Conservation (phyloP, 805 yeast genomes). For the Lachancea nothofagi region DNA sequence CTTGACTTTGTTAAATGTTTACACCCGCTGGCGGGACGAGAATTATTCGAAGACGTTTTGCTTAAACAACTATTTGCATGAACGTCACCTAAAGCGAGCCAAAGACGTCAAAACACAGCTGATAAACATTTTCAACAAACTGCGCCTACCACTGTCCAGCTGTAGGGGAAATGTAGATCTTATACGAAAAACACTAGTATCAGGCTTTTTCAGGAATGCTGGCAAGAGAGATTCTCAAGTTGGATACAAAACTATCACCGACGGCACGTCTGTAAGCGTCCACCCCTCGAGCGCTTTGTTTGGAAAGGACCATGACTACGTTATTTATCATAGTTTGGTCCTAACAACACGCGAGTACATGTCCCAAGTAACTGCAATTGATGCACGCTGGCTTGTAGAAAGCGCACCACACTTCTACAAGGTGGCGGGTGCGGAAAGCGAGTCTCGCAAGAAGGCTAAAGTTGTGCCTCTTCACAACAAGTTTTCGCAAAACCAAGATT, state of each 20-base stretch:
- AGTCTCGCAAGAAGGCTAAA: constrained; percentile 51
- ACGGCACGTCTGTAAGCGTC: constrained; percentile 66
- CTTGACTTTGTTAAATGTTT: constrained; percentile 74
- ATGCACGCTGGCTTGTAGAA: constrained; percentile 72
- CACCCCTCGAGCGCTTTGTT: constrained; percentile 83
- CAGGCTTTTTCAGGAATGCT: constrained; percentile 64
- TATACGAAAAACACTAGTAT: constrained; percentile 55
- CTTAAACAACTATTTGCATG: constrained; percentile 61
- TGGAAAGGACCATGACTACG: constrained; percentile 62
- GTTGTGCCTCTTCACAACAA: constrained; percentile 69
- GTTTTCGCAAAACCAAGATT: constrained; percentile 53
- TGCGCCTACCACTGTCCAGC: constrained; percentile 40
- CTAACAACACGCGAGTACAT: constrained; percentile 85
- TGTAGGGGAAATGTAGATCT: constrained; percentile 53
- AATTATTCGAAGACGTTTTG: constrained; percentile 42
- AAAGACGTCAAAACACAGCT: constrained; percentile 77
- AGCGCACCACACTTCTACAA: constrained; percentile 70
- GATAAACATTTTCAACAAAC: constrained; percentile 46
- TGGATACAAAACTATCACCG: constrained; percentile 65
- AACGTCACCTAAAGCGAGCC: constrained; percentile 68
- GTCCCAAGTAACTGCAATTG: constrained; percentile 81
- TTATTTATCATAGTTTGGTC: constrained; percentile 74
- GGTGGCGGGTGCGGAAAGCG: constrained; percentile 49
- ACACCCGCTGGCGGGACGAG: constrained; percentile 65
- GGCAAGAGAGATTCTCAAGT: constrained; percentile 68